These are phyloP conservation scores for Eucalyptus sp. DNA, from an alignment of 345 rosid species.

Conservation along the genomic window DNA sequence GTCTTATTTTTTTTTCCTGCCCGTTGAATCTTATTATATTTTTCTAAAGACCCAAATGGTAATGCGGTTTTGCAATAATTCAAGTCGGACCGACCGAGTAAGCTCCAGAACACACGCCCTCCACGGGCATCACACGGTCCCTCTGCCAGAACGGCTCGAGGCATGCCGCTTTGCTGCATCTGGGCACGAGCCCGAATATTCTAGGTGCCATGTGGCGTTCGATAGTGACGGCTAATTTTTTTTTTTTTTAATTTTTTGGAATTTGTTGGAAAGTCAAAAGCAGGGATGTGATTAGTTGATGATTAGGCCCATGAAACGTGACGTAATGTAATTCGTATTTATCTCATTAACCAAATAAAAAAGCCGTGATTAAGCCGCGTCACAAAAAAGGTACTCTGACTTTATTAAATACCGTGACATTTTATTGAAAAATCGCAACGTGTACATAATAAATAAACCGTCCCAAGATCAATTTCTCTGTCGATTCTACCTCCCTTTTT, in stretches of 20 bases:
- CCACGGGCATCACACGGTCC: not conserved
- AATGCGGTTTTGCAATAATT: not conserved
- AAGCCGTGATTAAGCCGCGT: not conserved
- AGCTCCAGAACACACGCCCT: not conserved
- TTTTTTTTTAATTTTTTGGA: not conserved
- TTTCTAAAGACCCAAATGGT: too few relatives aligned
- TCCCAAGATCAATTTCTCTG: not conserved
- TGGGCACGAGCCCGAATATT: not conserved
- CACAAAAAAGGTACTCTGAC: not conserved
- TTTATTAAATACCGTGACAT: fast-evolving
- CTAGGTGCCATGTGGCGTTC: not conserved
- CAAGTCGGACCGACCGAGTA: not conserved
- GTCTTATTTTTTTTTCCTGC: too few relatives aligned
- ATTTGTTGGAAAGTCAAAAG: not conserved
- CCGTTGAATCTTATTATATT: too few relatives aligned
- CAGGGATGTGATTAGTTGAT: not conserved
- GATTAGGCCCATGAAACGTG: not conserved
- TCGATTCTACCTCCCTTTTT: too few relatives aligned
- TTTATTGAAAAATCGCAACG: too few relatives aligned
- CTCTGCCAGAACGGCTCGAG: not conserved
- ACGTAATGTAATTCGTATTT: not conserved
- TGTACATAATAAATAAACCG: not conserved
- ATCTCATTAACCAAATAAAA: not conserved
- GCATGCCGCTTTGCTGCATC: not conserved
- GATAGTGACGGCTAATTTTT: not conserved